Evolutionary conservation across 2,329 filamentous ascomycete genomes (phyloP).

Genomic region (Alternaria rosae): DNA sequence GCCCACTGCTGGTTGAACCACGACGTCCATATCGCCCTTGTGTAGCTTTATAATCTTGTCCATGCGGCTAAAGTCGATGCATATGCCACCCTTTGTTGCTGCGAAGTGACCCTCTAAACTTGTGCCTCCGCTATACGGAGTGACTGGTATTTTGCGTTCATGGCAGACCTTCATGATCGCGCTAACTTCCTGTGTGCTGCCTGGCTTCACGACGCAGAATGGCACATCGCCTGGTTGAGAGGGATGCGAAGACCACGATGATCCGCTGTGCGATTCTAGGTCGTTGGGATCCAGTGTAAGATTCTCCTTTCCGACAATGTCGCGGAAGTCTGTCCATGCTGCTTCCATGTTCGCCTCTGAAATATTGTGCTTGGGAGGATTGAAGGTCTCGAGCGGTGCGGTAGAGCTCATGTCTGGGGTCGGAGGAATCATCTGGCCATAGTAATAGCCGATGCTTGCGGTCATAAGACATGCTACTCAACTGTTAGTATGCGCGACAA

Average conservation of each 20-base stretch:
- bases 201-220: constrained; percentile 76
- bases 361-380: constrained; percentile 62
- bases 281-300: constrained; percentile 65
- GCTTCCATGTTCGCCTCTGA: constrained; percentile 66
- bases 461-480: constrained; percentile 59
- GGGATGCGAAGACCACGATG: constrained; percentile 68
- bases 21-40: constrained; percentile 69
- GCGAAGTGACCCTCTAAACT: constrained; percentile 90
- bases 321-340: constrained; percentile 69
- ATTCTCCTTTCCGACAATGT: constrained; percentile 68
- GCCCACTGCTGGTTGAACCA: constrained; percentile 72
- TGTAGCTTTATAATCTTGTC: constrained; percentile 79
- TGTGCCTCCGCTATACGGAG: constrained; percentile 86
- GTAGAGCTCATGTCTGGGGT: constrained; percentile 63
- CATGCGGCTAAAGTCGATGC: constrained; percentile 87
- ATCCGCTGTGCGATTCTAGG: constrained; percentile 65
- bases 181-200: constrained; percentile 82
- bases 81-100: constrained; percentile 81
- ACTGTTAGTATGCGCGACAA: constrained; percentile 9
- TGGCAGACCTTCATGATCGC: constrained; percentile 89
- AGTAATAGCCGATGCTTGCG: constrained; percentile 62
- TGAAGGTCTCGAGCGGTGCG: constrained; percentile 57
- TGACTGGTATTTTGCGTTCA: constrained; percentile 79
- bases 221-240: constrained; percentile 53
- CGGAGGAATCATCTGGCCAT: constrained; percentile 60